Evolutionary conservation across 169 alveolate genomes (phyloP), one percentile per base, ranked within the genome.

Genomic region (Eimeria nieschulzi): DNA sequence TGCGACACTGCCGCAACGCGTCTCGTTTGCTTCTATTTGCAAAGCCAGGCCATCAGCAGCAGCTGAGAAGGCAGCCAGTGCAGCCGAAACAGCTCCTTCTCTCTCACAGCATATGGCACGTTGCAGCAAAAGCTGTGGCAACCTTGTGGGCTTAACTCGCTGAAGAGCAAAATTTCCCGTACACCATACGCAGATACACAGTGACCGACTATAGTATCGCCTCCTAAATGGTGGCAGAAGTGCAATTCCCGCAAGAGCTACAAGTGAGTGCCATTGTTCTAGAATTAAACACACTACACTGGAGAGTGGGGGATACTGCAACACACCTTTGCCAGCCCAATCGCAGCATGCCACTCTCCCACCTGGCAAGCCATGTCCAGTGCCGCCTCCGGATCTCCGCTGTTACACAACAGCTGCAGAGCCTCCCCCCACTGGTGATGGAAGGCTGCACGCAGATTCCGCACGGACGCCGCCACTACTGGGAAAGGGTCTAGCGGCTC

Each of bases 321-420:
- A 13, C 82, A 9, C 23, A 72, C 82, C 55, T 72, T 39, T 0
- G 82, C 82, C 12, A 72, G 82, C 56, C 39, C 82, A 7, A 39
- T n/a, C 23, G 82, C 82, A 13, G 23, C 15, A 33, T 72, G 54
- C 82, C 82, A 72, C 82, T 26, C 82, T 72, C 55, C 82, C 59
- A n/a, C n/a, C 15, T 72, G 82, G 59, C 61, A 23, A 23, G 59
- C 82, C 56, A 72, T 26, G 23, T 72, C 82, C 55, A 72, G 25
- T 72, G 82, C 54, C 19, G 54, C 82, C 21, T 72, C 59, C 21
- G 82, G 82, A 55, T 72, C 82, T 26, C 25, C 10, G 82, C 82
- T 72, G 61, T 12, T 9, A 19, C 23, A 7, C 82, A 72, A 55
- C 82, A 72, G 55, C 59, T 72, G 56, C 61, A 39, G 59, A 25